Percentiles rank a stretch among this genome's conserved stretches.
Conservation (phyloP, 1,284 basidiomycete genomes). For the Fistulina hepatica region DNA sequence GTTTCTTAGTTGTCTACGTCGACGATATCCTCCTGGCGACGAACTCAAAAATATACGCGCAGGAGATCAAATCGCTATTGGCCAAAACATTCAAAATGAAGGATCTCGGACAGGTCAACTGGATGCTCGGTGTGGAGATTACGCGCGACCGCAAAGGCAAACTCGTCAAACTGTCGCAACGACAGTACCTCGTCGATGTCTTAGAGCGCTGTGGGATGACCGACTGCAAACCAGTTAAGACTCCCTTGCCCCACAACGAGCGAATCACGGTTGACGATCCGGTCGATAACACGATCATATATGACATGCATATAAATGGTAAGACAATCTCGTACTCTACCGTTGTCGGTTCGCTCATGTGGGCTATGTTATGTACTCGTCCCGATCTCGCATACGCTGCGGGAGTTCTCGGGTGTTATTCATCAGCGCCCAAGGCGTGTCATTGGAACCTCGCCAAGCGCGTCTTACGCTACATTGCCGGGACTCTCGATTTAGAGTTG, state of each 20-base stretch:
- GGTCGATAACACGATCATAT: conserved; percentile 4
- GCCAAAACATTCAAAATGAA: conserved; percentile 21
- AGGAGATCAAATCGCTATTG: conserved; percentile 14
- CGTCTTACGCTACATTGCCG: conserved; percentile 19
- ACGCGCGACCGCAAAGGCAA: conserved; percentile 15
- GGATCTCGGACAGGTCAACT: conserved; percentile 21
- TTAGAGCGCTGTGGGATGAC: conserved; percentile 21
- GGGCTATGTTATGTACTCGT: conserved; percentile 16
- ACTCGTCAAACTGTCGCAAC: conserved; percentile 21
- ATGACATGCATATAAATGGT: conserved; percentile 1
- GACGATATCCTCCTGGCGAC: conserved; percentile 17
- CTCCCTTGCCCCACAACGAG: conserved; percentile 18
- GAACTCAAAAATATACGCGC: conserved; percentile 11
- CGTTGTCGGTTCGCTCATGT: conserved; percentile 18
- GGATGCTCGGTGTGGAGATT: conserved; percentile 24
- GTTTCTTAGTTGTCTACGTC: conserved; percentile 17
- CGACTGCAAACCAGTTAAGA: conserved; percentile 18
- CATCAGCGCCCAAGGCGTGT: conserved; percentile 9
- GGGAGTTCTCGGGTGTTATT: conserved; percentile 14
- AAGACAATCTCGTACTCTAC: conserved; percentile 7
- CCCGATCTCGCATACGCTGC: conserved; percentile 17
- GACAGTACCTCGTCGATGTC: conserved; percentile 21
- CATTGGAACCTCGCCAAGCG: conserved; percentile 18
- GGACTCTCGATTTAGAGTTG: conserved; percentile 14
- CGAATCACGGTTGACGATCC: conserved; percentile 11